Conservation (phyloP, 2,329 filamentous ascomycete genomes). For the Coccinonectria pachysandricola region DNA sequence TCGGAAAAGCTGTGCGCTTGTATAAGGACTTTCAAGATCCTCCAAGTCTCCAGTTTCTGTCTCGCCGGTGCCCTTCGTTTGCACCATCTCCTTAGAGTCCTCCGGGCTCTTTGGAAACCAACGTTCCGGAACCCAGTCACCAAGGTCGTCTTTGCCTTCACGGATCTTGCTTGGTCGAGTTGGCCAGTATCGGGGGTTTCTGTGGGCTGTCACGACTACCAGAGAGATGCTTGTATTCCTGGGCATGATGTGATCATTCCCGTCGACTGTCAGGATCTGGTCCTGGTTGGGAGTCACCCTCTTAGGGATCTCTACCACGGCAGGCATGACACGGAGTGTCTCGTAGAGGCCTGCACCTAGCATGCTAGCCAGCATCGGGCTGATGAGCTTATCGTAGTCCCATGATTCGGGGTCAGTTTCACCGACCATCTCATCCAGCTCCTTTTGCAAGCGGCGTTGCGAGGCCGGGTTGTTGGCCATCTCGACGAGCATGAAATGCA, state of each 20-base stretch:
- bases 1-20: slow-evolving; percentile 49
- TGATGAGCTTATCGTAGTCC: slow-evolving; percentile 61
- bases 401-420: slow-evolving; percentile 48
- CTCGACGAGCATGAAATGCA: slow-evolving; percentile 60
- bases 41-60: slow-evolving; percentile 43
- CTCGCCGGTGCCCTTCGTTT: slow-evolving; percentile 3
- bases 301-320: slow-evolving; percentile 65
- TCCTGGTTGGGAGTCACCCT: slow-evolving; percentile 35
- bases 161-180: slow-evolving; percentile 34
- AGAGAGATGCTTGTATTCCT: slow-evolving; percentile 45
- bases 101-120: slow-evolving; percentile 45
- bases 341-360: slow-evolving; percentile 70
- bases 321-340: slow-evolving; percentile 61
- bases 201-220: slow-evolving; percentile 45
- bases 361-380: slow-evolving; percentile 56
- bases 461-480: slow-evolving; percentile 55
- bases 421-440: slow-evolving; percentile 56
- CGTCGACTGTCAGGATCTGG: slow-evolving; percentile 50
- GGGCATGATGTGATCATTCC: slow-evolving; percentile 48
- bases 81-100: slow-evolving; percentile 9
- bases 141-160: slow-evolving; percentile 42
- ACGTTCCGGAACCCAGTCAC: slow-evolving; percentile 61
- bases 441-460: slow-evolving; percentile 57
- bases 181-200: slow-evolving; percentile 67
- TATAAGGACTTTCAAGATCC: slow-evolving; percentile 50